These are phyloP conservation scores for Aspergillus calidoustus DNA, from an alignment of 2,329 filamentous ascomycete species.

Conservation along the genomic window DNA sequence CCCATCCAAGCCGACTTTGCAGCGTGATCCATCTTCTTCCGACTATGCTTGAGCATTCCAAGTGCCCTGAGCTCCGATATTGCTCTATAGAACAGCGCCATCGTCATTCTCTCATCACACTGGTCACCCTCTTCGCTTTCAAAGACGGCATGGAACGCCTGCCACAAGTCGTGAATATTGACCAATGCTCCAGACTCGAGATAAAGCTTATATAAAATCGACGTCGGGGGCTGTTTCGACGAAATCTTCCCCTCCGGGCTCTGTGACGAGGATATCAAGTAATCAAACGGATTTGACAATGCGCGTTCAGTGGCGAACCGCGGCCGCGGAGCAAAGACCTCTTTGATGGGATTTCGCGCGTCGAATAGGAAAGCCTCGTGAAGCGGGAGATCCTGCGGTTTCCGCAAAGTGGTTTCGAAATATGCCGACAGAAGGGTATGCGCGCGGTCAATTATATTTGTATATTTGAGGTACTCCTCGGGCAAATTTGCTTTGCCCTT, in stretches of 20 bases:
- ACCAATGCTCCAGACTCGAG: slow-evolving; percentile 65
- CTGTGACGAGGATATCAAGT: slow-evolving; percentile 58
- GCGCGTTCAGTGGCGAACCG: slow-evolving; percentile 65
- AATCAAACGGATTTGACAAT: slow-evolving; percentile 63
- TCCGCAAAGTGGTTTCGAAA: slow-evolving; percentile 52
- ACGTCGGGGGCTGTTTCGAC: slow-evolving; percentile 60
- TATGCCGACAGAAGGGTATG: slow-evolving; percentile 51
- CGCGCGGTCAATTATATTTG: slow-evolving; percentile 55
- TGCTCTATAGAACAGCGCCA: slow-evolving; percentile 82
- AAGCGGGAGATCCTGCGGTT: slow-evolving; percentile 57
- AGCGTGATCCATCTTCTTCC: slow-evolving; percentile 90
- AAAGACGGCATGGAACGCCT: slow-evolving; percentile 62
- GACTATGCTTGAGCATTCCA: slow-evolving; percentile 85
- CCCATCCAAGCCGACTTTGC: slow-evolving; percentile 84
- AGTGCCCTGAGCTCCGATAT: slow-evolving; percentile 83
- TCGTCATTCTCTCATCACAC: slow-evolving; percentile 42
- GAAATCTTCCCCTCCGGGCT: slow-evolving; percentile 44
- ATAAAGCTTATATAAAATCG: slow-evolving; percentile 66
- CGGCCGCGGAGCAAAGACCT: slow-evolving; percentile 62
- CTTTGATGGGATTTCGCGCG: slow-evolving; percentile 59
- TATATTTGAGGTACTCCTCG: slow-evolving; percentile 59
- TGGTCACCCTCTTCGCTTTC: slow-evolving; percentile 36
- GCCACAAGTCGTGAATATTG: slow-evolving; percentile 66
- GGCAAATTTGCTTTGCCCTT: slow-evolving; percentile 61
- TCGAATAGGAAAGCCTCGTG: slow-evolving; percentile 65